Conservation (phyloP, 805 yeast genomes). For the Tanozyma kutaoensis region DNA sequence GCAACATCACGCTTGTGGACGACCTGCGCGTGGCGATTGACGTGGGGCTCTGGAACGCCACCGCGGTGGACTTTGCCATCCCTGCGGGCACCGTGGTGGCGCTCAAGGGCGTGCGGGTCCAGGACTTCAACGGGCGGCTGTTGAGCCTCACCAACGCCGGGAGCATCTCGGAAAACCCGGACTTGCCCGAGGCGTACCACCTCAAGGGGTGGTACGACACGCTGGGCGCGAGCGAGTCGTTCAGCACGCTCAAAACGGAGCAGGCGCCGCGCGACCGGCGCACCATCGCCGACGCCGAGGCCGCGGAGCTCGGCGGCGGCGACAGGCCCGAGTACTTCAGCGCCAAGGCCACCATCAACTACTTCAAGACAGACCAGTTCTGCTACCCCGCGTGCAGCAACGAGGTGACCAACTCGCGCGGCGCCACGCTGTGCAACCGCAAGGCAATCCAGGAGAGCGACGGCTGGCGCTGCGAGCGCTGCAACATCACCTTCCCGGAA, state of each 20-base stretch:
- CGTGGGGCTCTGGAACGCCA: constrained; percentile 84
- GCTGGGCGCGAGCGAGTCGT: constrained; percentile 50
- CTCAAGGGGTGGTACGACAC: constrained; percentile 93
- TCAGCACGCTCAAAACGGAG: constrained; percentile 50
- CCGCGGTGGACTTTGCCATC: constrained; percentile 63
- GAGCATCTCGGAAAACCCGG: constrained; percentile 69
- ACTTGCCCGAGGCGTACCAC: constrained; percentile 73
- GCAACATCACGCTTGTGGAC: constrained; percentile 81
- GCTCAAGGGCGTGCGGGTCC: constrained; percentile 78
- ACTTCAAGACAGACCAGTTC: constrained; percentile 60
- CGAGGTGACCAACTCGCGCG: constrained; percentile 19
- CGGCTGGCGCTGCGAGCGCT: constrained; percentile 91
- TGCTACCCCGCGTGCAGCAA: constrained; percentile 82
- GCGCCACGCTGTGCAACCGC: constrained; percentile 45
- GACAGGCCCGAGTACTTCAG: constrained; percentile 74
- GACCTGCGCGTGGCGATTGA: constrained; percentile 62
- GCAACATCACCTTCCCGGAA: constrained; percentile 52
- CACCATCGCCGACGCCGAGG: constrained; percentile 51
- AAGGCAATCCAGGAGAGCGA: constrained; percentile 63
- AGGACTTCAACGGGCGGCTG: constrained; percentile 79
- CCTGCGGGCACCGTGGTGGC: constrained; percentile 82
- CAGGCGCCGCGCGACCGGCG: constrained; percentile 31
- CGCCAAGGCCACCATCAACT: constrained; percentile 62
- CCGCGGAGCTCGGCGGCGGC: constrained; percentile 54
- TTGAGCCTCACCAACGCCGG: constrained; percentile 74